Percentiles rank a stretch among this genome's conserved stretches.
Conservation (phyloP, 164 flowering plant species). For the Kalanchoe fedtschenkoi region DNA sequence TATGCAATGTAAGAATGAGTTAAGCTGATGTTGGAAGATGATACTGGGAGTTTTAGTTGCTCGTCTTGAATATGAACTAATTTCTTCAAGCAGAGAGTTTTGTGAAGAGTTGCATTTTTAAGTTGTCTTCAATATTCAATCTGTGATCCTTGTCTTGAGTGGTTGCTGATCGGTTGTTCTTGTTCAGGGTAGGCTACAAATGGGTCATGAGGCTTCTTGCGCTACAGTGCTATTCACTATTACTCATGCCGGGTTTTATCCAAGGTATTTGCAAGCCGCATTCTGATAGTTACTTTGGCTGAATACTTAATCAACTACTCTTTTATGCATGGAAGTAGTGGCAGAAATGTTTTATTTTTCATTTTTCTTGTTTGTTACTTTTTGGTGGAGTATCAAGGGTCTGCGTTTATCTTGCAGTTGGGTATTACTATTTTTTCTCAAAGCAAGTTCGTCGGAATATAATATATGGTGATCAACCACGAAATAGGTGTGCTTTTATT, state of each 20-base stretch:
- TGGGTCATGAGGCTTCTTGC: slow-evolving; percentile 76
- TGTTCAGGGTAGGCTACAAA: slow-evolving; percentile 88
- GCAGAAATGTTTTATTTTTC: neutral
- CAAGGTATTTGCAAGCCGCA: slow-evolving; percentile 36
- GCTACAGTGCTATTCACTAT: slow-evolving; percentile 65
- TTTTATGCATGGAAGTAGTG: too few relatives aligned
- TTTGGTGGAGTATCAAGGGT: slow-evolving; percentile 8
- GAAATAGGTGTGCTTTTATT: slow-evolving; percentile 52
- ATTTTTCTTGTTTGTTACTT: neutral
- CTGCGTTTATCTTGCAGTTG: slow-evolving; percentile 44
- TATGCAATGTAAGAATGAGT: too few relatives aligned
- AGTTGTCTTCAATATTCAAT: neutral
- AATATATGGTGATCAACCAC: slow-evolving; percentile 81
- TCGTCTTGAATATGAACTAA: neutral
- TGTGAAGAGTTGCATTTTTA: neutral
- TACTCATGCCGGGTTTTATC: slow-evolving; percentile 88
- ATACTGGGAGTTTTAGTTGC: too few relatives aligned
- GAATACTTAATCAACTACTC: neutral
- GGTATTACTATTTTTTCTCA: slow-evolving; percentile 80
- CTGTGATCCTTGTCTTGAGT: neutral
- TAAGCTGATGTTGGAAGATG: too few relatives aligned
- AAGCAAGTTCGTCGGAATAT: slow-evolving; percentile 63
- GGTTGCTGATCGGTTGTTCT: slow-evolving; percentile 22
- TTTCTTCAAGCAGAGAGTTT: neutral
- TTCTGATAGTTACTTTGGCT: neutral